Evolutionary conservation across 768 basidiomycete species (phyloP).

Genomic region (Kwoniella pini): DNA sequence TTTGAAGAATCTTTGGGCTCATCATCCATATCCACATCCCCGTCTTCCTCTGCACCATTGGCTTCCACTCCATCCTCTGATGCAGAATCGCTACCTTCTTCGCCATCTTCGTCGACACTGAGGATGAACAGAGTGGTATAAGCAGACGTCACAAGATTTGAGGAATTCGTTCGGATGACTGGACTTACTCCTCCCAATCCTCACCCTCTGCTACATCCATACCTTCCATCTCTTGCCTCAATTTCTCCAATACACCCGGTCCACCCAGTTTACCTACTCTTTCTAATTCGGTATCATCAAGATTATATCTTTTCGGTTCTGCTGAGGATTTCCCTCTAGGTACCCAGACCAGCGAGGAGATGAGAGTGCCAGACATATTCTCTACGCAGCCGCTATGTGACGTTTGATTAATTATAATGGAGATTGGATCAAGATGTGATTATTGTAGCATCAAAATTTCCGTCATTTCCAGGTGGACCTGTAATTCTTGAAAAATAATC

Average conservation of each 20-base stretch:
- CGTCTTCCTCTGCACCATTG: conserved; percentile 57
- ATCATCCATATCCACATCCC: conserved; percentile 45
- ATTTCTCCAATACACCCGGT: conserved; percentile 77
- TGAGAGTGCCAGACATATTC: conserved; percentile 53
- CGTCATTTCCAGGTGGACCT: background rate
- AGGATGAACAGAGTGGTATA: background rate
- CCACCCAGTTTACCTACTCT: conserved; percentile 88
- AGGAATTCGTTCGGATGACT: background rate
- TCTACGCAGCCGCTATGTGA: background rate
- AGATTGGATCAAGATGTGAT: too few species aligned
- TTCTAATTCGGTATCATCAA: conserved; percentile 85
- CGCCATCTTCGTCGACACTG: conserved; percentile 25
- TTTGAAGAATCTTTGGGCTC: conserved; percentile 52
- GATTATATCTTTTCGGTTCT: conserved; percentile 81
- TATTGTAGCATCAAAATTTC: too few species aligned
- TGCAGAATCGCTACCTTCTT: conserved; percentile 32
- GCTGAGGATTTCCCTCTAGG: conserved; percentile 72
- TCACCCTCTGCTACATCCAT: conserved; percentile 70
- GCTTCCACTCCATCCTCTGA: conserved; percentile 62
- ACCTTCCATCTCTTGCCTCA: conserved; percentile 75
- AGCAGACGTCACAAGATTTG: background rate
- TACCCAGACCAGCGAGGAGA: conserved; percentile 62
- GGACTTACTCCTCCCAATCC: conserved; percentile 85
- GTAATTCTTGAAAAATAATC: background rate
- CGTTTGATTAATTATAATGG: too few species aligned